Conservation (phyloP, 495 filamentous ascomycete species). For the Neurospora intermedia region DNA sequence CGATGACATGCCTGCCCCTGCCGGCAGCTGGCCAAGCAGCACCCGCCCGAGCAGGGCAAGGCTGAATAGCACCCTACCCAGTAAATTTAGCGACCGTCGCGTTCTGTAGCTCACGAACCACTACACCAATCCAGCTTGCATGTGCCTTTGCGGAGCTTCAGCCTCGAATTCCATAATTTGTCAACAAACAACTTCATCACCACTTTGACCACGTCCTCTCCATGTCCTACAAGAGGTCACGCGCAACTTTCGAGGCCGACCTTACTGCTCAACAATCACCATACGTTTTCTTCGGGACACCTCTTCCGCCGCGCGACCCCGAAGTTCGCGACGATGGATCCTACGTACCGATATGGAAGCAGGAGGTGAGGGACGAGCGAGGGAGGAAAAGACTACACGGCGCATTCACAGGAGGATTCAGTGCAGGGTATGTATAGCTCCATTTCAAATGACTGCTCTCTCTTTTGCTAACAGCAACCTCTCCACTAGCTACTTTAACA, state of each 20-base stretch:
- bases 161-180: constrained; percentile 1
- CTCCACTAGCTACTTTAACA: constrained; percentile 77
- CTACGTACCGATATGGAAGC: constrained; percentile 91
- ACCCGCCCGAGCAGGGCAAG: not conserved
- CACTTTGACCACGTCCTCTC: constrained; percentile 1
- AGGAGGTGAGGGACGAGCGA: constrained; percentile 89
- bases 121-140: not conserved
- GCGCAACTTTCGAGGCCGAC: constrained; percentile 69
- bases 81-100: not conserved
- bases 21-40: not conserved
- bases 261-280: constrained; percentile 62
- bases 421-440: constrained; percentile 62
- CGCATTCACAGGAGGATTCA: constrained; percentile 93
- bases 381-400: constrained; percentile 88
- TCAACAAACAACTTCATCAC: not conserved
- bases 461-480: not conserved
- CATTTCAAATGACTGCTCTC: not conserved
- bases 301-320: constrained; percentile 70
- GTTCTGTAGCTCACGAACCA: not conserved
- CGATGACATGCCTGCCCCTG: not conserved
- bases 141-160: not conserved
- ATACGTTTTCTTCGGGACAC: constrained; percentile 75
- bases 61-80: not conserved
- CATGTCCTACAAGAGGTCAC: constrained; percentile 75
- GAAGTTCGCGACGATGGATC: constrained; percentile 83